phyloP scores from a whole-genome alignment of 257 asterid species.

The Echites panduratus region DNA sequence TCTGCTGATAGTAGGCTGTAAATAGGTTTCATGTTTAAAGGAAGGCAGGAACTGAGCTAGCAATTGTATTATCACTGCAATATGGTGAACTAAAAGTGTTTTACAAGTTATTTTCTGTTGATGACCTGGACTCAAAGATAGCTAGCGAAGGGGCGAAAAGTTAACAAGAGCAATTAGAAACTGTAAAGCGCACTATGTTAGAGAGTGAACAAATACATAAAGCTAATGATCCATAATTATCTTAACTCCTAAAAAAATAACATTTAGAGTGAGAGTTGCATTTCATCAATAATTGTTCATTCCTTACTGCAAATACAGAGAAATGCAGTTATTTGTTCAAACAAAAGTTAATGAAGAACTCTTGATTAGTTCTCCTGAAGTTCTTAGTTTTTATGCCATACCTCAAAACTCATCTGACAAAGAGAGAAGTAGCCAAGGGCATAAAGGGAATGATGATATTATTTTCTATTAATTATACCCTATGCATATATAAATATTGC shows the following conservation, averaged over 20 bases:
- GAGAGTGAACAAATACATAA: not conserved
- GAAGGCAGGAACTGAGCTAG: not conserved
- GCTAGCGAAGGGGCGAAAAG: not conserved
- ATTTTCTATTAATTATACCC: not conserved
- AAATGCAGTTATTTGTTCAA: not conserved
- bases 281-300: not conserved
- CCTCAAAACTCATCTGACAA: not conserved
- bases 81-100: not conserved
- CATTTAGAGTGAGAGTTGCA: not conserved
- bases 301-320: too few relatives aligned
- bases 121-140: not conserved
- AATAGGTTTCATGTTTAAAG: not conserved
- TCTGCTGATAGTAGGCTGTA: not conserved
- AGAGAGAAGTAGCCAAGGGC: not conserved
- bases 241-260: not conserved
- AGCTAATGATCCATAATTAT: not conserved
- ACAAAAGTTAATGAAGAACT: not conserved
- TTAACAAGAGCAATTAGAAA: not conserved
- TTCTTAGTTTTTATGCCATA: not conserved
- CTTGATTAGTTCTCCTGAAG: not conserved
- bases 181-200: not conserved
- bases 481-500: not conserved
- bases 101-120: not conserved
- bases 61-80: not conserved
- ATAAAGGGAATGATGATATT: not conserved